Conservation (phyloP, 2,329 filamentous ascomycete species). For the Aspergillus sp. region DNA sequence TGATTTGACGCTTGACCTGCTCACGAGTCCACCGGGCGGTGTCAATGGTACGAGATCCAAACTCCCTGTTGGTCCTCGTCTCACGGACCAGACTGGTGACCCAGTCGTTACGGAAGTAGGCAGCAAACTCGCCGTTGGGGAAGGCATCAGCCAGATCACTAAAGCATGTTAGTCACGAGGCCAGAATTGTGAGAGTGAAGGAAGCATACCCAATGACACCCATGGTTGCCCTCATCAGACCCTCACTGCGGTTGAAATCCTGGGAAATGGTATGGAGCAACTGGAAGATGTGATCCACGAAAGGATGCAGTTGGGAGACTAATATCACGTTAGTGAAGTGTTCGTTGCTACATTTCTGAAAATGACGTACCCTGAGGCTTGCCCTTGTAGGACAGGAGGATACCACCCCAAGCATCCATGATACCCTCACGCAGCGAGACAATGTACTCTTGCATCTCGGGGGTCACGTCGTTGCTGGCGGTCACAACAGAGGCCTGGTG, state of each 20-base stretch:
- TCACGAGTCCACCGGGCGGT: slow-evolving; percentile 97
- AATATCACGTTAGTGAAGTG: slow-evolving; percentile 14
- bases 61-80: slow-evolving; percentile 85
- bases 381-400: slow-evolving; percentile 89
- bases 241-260: slow-evolving; percentile 87
- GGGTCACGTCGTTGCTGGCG: slow-evolving; percentile 74
- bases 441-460: slow-evolving; percentile 97
- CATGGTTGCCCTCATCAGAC: slow-evolving; percentile 90
- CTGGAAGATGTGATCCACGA: slow-evolving; percentile 81
- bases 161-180: slow-evolving; percentile 38
- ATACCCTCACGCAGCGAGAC: slow-evolving; percentile 94
- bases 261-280: slow-evolving; percentile 77
- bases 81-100: slow-evolving; percentile 87
- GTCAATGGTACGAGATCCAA: slow-evolving; percentile 79
- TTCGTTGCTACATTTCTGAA: neutral
- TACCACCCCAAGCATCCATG: slow-evolving; percentile 98
- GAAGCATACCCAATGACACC: slow-evolving; percentile 85
- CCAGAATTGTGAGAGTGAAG: neutral
- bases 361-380: slow-evolving; percentile 46
- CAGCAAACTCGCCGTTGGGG: slow-evolving; percentile 81
- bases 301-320: slow-evolving; percentile 73
- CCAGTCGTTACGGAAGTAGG: slow-evolving; percentile 89
- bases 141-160: slow-evolving; percentile 95
- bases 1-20: slow-evolving; percentile 85
- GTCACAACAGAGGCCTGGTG: slow-evolving; percentile 88